Evolutionary conservation across 2,329 filamentous ascomycete species (phyloP).

Genomic region (Torrubiella hemipterigena): DNA sequence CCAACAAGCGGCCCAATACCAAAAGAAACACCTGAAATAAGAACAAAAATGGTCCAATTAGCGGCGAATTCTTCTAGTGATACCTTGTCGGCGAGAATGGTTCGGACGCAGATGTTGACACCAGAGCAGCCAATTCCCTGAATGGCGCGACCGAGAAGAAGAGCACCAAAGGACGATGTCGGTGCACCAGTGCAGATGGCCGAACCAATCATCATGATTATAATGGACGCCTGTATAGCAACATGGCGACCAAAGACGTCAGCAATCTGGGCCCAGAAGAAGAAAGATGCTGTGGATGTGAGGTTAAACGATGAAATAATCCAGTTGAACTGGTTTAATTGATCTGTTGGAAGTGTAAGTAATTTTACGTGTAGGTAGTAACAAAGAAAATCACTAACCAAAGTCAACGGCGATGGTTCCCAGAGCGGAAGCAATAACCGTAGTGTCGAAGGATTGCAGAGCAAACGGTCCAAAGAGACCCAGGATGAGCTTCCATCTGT

Average conservation of each 20-base stretch:
- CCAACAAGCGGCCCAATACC: slow-evolving; percentile 45
- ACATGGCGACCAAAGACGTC: slow-evolving; percentile 49
- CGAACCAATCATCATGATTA: slow-evolving; percentile 41
- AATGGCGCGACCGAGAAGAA: slow-evolving; percentile 45
- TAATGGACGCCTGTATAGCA: slow-evolving; percentile 39
- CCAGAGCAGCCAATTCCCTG: slow-evolving; percentile 48
- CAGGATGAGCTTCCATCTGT: slow-evolving; percentile 43
- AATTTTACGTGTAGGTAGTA: slow-evolving; percentile 32
- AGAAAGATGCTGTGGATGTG: slow-evolving; percentile 49
- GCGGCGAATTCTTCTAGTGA: slow-evolving; percentile 41
- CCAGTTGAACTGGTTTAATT: slow-evolving; percentile 44
- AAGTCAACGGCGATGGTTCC: slow-evolving; percentile 4
- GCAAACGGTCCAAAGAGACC: slow-evolving; percentile 46
- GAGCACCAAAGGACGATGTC: slow-evolving; percentile 34
- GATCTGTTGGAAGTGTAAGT: slow-evolving; percentile 42
- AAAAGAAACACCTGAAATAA: slow-evolving; percentile 44
- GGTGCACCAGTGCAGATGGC: slow-evolving; percentile 43
- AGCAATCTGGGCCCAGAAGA: slow-evolving; percentile 46
- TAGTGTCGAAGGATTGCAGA: slow-evolving; percentile 47
- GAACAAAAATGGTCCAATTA: slow-evolving; percentile 44
- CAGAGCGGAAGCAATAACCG: slow-evolving; percentile 25
- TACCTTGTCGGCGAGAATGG: slow-evolving; percentile 48
- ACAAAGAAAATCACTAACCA: neutral
- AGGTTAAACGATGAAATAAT: slow-evolving; percentile 54
- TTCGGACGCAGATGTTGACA: slow-evolving; percentile 41